Base-by-base conservation (phyloP, 2,329 filamentous ascomycete species). In the Golovinomyces cichoracearum region DNA sequence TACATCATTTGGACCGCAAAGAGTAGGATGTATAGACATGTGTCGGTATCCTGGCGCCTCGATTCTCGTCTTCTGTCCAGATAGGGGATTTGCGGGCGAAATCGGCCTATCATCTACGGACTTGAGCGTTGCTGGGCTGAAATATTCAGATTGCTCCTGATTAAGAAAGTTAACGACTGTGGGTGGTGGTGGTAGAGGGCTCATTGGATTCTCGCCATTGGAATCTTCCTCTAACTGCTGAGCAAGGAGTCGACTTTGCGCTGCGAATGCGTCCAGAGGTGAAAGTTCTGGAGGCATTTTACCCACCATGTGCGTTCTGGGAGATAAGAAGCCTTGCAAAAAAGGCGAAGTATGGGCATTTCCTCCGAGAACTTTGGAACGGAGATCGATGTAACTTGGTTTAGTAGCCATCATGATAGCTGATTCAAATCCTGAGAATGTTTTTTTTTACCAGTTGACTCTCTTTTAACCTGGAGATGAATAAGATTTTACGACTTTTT, bases 241-340 rank as follows among this genome's bases (percentile, higher is more conserved):
- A 35, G 85, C 85, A 47, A 98, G 72, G 57, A 92, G 67, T 50
- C 88, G 79, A 57, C 86, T 92, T 61, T 95, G 88, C 53, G 88
- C 72, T 21, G 88, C 88, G 61, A 98, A 92, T 45, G 88, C 88
- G 69, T 98, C 90, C 54, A 98, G 73, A 10, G 90, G 90, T 6
- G 90, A 95, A 50, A 95, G 71, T 48, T 90, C 82, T 4, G 90
- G 90, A 19, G 90, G 88, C 1, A 81, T 73, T 57, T 88, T 82
- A 52, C 83, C 83, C 50, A 80, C 80, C 50, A 82, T 70, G 62
- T 85, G 80, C 51, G 84, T 66, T 52, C 80, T 77, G 38, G 81
- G 80, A n/a, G 81, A 85, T 27, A 56, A 55, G 5, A 57, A 50
- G 29, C 52, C 50, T 49, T 58, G 50, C 22, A 57, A 56, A 6